Percentiles rank a stretch among this genome's conserved stretches.
phyloP scores from a whole-genome alignment of 106 monocot genomes.

The Cymbidium sinense region DNA sequence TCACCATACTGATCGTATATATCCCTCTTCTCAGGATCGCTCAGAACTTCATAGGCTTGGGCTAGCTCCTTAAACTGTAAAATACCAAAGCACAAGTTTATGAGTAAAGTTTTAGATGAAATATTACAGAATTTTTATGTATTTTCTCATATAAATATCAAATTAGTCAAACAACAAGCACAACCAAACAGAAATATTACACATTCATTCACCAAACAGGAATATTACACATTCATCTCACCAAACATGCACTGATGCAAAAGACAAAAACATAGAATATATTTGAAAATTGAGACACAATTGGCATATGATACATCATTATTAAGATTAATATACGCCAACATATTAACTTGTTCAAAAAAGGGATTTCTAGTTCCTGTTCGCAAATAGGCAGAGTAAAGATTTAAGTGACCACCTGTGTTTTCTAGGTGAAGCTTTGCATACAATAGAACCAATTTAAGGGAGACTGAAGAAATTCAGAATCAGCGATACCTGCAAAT shows the following conservation, averaged over 20 bases:
- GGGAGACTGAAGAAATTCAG: too few species aligned
- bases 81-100: background rate
- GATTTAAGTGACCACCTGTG: too few species aligned
- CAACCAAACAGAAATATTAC: background rate
- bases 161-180: background rate
- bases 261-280: background rate
- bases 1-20: conserved; percentile 92
- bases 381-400: too few species aligned
- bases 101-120: background rate
- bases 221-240: background rate
- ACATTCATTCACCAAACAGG: background rate
- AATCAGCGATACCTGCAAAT: too few species aligned
- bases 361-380: too few species aligned
- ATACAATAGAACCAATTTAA: too few species aligned
- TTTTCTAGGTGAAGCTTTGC: too few species aligned
- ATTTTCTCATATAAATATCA: background rate
- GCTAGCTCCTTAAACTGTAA: conserved; percentile 86
- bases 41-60: conserved; percentile 85
- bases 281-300: too few species aligned
- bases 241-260: background rate
- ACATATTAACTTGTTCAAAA: too few species aligned
- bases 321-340: too few species aligned
- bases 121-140: background rate
- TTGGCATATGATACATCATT: too few species aligned
- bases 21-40: conserved; percentile 86